Conservation (phyloP, 345 rosid species). For the Eucalyptus erythrocorys region DNA sequence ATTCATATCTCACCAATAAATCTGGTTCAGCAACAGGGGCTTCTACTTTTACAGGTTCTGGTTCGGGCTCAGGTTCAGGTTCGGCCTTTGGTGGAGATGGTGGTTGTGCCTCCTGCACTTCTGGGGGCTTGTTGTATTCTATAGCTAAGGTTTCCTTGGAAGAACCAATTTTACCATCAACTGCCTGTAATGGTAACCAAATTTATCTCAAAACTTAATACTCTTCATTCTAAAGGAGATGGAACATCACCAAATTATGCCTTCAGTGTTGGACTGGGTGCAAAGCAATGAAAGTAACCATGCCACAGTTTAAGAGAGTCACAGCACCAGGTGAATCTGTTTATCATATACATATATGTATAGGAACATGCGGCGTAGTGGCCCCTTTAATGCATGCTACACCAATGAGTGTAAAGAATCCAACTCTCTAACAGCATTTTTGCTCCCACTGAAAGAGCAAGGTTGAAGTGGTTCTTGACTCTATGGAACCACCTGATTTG, state of each 20-base stretch:
- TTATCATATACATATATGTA: not conserved
- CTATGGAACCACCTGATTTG: not conserved
- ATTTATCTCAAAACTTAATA: not conserved
- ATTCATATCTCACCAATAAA: conserved; percentile 44
- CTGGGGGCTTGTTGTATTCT: conserved; percentile 46
- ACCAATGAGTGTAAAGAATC: not conserved
- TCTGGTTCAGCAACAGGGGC: conserved; percentile 57
- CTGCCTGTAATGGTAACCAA: not conserved
- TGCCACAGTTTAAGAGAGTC: not conserved
- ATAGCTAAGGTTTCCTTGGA: conserved; percentile 77
- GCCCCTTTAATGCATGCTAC: not conserved
- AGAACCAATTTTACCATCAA: conserved; percentile 37
- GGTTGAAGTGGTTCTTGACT: not conserved
- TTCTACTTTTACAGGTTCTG: conserved; percentile 61
- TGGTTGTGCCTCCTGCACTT: conserved; percentile 39
- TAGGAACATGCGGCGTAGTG: not conserved
- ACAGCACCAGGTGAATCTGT: not conserved
- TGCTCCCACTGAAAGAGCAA: not conserved
- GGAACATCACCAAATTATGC: not conserved
- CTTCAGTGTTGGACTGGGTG: not conserved
- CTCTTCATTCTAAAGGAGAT: not conserved
- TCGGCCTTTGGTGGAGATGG: conserved; percentile 20
- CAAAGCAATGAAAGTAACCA: not conserved
- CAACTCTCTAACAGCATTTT: not conserved
- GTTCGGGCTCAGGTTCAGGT: conserved; percentile 27